phyloP scores from a whole-genome alignment of 73 alveolate genomes.

The Stentor roeselii region DNA sequence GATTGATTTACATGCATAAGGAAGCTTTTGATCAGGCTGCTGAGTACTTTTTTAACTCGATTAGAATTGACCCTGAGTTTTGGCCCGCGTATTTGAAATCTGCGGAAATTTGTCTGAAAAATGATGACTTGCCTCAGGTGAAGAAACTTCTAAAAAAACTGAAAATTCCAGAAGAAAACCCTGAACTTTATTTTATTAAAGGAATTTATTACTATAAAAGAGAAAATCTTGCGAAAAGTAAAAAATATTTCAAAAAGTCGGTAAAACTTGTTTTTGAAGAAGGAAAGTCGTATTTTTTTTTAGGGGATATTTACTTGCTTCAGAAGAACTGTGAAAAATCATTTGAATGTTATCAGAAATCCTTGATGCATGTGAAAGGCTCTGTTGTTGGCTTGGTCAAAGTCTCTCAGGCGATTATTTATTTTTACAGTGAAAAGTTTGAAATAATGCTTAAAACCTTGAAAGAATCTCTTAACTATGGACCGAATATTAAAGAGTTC shows the following conservation, averaged over 20 bases:
- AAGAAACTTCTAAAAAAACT: not conserved
- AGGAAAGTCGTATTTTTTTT: not conserved
- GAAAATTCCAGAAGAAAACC: not conserved
- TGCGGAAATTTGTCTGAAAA: not conserved
- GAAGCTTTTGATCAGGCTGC: not conserved
- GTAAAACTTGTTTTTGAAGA: not conserved
- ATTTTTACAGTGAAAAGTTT: not conserved
- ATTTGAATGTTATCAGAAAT: not conserved
- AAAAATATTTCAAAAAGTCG: not conserved
- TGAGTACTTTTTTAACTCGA: not conserved
- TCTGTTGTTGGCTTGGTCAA: not conserved
- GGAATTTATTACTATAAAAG: not conserved
- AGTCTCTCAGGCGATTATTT: not conserved
- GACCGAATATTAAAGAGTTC: not conserved
- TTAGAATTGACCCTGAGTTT: too few species aligned
- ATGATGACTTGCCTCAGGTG: not conserved
- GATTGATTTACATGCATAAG: not conserved
- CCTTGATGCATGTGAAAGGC: not conserved
- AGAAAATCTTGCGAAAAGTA: not conserved
- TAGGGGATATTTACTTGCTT: not conserved
- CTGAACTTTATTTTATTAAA: not conserved
- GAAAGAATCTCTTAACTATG: not conserved
- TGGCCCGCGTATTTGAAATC: not conserved
- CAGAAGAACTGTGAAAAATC: not conserved
- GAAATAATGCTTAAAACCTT: not conserved